Evolutionary conservation across 345 rosid species (phyloP).

Genomic region (Eucalyptus pauciflora): DNA sequence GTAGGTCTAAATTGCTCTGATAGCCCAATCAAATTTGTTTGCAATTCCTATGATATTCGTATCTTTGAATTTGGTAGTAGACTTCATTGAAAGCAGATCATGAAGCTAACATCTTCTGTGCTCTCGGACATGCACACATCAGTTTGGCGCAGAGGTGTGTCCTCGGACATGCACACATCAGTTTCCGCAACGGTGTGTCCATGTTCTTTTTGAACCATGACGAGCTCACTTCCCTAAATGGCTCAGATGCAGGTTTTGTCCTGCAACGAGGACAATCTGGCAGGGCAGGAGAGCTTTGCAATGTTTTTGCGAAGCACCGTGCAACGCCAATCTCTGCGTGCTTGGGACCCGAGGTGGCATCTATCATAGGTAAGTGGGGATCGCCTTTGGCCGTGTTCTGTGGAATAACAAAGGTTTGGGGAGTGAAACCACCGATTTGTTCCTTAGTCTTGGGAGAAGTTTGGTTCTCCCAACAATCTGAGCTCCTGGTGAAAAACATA

Average conservation of each 20-base stretch:
- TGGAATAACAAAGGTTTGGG: not conserved
- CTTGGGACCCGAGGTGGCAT: not conserved
- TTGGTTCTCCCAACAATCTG: not conserved
- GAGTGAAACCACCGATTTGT: not conserved
- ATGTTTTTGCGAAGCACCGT: not conserved
- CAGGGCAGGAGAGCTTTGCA: not conserved
- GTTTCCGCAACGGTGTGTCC: not conserved
- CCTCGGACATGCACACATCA: not conserved
- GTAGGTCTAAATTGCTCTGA: not conserved
- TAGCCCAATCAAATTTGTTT: not conserved
- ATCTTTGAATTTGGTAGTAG: not conserved
- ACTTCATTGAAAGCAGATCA: not conserved
- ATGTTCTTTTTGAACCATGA: not conserved
- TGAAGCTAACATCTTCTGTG: not conserved
- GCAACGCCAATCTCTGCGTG: not conserved
- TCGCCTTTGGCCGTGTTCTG: not conserved
- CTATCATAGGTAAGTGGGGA: not conserved
- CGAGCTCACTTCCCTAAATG: not conserved
- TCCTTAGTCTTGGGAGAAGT: not conserved
- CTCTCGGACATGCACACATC: not conserved
- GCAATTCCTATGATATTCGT: not conserved
- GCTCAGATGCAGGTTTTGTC: not conserved
- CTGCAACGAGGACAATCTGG: not conserved
- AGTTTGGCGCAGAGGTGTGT: not conserved
- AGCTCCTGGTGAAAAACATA: not conserved